Conservation (phyloP, 148 eudicot species). For the Beta vulgaris region DNA sequence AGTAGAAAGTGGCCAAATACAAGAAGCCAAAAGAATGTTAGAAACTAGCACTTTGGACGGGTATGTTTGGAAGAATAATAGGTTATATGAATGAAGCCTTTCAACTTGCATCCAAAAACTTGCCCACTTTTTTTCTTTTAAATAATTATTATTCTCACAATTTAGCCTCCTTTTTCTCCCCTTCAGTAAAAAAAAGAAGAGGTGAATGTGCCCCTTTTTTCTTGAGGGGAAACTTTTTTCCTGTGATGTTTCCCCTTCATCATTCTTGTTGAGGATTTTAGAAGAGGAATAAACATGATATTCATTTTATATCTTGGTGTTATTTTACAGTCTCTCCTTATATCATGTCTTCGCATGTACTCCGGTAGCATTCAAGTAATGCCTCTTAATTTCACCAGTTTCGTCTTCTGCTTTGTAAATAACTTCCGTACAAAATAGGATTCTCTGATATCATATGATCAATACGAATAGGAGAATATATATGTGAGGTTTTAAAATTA, state of each 20-base stretch:
- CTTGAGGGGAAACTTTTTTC: not conserved
- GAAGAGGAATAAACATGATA: too few relatives aligned
- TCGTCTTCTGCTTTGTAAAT: too few relatives aligned
- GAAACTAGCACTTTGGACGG: constrained; percentile 66
- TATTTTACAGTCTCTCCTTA: too few relatives aligned
- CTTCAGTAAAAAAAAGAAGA: not conserved
- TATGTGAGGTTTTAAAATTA: too few relatives aligned
- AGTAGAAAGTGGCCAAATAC: constrained; percentile 40
- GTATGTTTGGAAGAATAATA: constrained; percentile 75
- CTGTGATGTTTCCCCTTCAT: not conserved
- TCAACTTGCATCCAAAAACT: constrained; percentile 44
- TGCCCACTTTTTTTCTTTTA: constrained; percentile 17
- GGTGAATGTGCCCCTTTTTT: constrained; percentile 6
- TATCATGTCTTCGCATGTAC: too few relatives aligned
- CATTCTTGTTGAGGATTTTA: not conserved
- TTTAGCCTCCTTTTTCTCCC: not conserved
- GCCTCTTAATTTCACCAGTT: too few relatives aligned
- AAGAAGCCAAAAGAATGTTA: constrained; percentile 51
- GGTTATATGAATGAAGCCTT: constrained; percentile 33
- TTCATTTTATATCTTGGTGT: too few relatives aligned
- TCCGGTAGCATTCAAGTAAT: too few relatives aligned
- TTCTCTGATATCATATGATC: too few relatives aligned
- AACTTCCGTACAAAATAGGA: too few relatives aligned
- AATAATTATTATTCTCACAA: not conserved
- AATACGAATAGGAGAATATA: too few relatives aligned